phyloP scores from a whole-genome alignment of 257 asterid species.

The Solanum corneliomulleri region DNA sequence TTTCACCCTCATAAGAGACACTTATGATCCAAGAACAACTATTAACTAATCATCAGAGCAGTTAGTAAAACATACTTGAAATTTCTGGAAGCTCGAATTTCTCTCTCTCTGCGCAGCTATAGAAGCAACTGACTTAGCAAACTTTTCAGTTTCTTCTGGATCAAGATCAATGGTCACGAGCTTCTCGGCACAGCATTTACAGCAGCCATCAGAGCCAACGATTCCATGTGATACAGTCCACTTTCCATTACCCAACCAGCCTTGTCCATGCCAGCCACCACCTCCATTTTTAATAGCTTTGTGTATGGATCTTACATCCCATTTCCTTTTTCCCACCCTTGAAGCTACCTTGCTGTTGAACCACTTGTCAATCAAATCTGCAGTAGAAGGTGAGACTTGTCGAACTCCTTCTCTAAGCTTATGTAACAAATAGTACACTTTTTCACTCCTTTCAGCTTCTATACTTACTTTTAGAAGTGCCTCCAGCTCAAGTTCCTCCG shows the following conservation, averaged over 20 bases:
- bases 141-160: conserved; percentile 61
- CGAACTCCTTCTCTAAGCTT: conserved; percentile 66
- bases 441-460: conserved; percentile 56
- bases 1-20: conserved; percentile 11
- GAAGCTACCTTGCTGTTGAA: conserved; percentile 61
- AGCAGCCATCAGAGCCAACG: conserved; percentile 55
- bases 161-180: conserved; percentile 75
- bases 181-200: conserved; percentile 56
- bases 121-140: conserved; percentile 66
- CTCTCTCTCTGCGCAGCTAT: conserved; percentile 61
- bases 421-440: conserved; percentile 59
- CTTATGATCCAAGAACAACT: not conserved
- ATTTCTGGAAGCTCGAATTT: conserved; percentile 58
- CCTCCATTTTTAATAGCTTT: conserved; percentile 50
- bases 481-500: conserved; percentile 71
- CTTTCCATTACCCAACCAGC: conserved; percentile 80
- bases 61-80: conserved; percentile 39
- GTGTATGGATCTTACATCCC: conserved; percentile 36
- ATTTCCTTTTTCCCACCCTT: conserved; percentile 61
- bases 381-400: conserved; percentile 53
- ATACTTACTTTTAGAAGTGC: conserved; percentile 55
- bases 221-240: conserved; percentile 43
- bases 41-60: not conserved
- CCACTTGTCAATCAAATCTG: conserved; percentile 65
- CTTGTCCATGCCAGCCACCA: conserved; percentile 93